These are phyloP conservation scores for Fraxinus latifolia DNA, from an alignment of 305 asterid species.

Conservation along the genomic window DNA sequence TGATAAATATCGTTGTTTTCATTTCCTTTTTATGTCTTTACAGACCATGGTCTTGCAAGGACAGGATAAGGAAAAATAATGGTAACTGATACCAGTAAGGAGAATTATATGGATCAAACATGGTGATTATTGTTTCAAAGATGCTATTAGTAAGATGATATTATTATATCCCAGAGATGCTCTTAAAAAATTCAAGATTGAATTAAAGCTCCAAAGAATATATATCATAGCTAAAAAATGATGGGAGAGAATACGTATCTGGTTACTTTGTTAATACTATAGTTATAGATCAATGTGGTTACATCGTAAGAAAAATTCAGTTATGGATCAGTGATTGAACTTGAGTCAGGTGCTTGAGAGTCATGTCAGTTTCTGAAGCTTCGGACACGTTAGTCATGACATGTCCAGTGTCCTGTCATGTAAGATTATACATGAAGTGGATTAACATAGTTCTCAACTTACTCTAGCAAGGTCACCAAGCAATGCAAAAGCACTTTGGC, in stretches of 20 bases:
- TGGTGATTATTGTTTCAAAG: not conserved
- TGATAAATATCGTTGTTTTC: not conserved
- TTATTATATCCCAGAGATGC: not conserved
- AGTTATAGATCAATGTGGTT: not conserved
- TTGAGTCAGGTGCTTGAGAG: not conserved
- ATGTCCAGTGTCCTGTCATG: not conserved
- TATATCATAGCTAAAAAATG: not conserved
- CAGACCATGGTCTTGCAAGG: not conserved
- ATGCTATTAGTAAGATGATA: not conserved
- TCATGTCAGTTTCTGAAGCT: not conserved
- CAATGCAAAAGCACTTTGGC: conserved; percentile 98
- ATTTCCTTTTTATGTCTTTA: not conserved
- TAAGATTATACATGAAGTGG: not conserved
- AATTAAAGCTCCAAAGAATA: not conserved
- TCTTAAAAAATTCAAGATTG: not conserved
- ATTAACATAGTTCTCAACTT: conserved; percentile 31
- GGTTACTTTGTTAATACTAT: not conserved
- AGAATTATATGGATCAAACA: not conserved
- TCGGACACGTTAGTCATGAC: not conserved
- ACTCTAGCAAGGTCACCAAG: conserved; percentile 98
- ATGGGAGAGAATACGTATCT: not conserved
- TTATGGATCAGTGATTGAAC: not conserved
- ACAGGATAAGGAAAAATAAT: not conserved
- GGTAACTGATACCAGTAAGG: not conserved
- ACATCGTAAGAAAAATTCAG: not conserved